Evolutionary conservation across 441 rosid species (phyloP).

Genomic region (Pelargonium fulgidum): DNA sequence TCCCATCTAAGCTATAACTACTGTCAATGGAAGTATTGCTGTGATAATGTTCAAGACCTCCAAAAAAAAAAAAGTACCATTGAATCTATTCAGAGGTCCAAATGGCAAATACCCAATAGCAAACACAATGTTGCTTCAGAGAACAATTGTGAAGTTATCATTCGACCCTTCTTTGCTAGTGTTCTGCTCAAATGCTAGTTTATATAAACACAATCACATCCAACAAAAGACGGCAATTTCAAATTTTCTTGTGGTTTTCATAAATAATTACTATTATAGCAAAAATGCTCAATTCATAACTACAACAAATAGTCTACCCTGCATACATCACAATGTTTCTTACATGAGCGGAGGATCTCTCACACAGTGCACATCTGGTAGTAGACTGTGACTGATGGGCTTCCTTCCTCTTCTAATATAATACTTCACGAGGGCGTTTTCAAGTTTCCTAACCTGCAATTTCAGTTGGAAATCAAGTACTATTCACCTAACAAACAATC

Average conservation of each 20-base stretch:
- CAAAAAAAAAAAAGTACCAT: background rate
- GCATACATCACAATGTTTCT: slow-evolving; percentile 25
- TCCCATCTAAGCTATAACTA: too few species aligned
- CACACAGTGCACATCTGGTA: slow-evolving; percentile 52
- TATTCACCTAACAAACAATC: slow-evolving; percentile 10
- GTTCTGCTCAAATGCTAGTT: background rate
- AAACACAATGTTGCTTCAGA: background rate
- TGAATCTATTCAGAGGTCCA: background rate
- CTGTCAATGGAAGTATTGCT: too few species aligned
- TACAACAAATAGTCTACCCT: slow-evolving; percentile 21
- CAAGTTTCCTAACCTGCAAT: slow-evolving; percentile 73
- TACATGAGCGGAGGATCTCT: slow-evolving; percentile 44
- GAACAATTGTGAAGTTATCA: background rate
- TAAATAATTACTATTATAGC: background rate
- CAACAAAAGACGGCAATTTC: background rate
- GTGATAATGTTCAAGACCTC: background rate
- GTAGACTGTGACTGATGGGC: slow-evolving; percentile 52
- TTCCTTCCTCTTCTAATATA: slow-evolving; percentile 65
- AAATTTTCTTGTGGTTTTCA: background rate
- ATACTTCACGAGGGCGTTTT: slow-evolving; percentile 41
- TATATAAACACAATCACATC: background rate
- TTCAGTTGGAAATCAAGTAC: background rate
- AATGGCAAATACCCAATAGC: background rate
- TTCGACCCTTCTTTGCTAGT: background rate
- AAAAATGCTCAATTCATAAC: background rate